These are phyloP conservation scores for Anacardium occidentale DNA, from an alignment of 345 rosid species.

Conservation along the genomic window DNA sequence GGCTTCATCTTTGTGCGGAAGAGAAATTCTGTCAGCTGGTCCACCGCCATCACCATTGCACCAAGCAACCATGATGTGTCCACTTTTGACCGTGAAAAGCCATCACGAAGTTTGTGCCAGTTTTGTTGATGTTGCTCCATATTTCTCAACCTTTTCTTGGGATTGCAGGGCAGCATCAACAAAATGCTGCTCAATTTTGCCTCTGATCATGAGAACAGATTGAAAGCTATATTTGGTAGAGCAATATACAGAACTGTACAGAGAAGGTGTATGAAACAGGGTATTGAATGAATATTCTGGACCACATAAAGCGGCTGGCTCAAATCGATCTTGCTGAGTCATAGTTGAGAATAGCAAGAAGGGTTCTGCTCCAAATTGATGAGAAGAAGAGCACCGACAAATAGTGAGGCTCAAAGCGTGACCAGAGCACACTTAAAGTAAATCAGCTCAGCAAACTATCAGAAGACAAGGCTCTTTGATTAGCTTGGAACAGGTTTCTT, in stretches of 20 bases:
- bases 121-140: background rate
- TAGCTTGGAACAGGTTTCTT: background rate
- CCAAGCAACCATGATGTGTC: background rate
- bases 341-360: too few species aligned
- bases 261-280: background rate
- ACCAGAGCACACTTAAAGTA: conserved; percentile 76
- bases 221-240: background rate
- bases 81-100: background rate
- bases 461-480: background rate
- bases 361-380: conserved; percentile 45
- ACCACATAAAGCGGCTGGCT: conserved; percentile 24
- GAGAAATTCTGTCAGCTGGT: background rate
- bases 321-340: too few species aligned
- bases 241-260: conserved; percentile 8
- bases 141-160: background rate
- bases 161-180: background rate
- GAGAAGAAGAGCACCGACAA: conserved; percentile 47
- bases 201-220: background rate
- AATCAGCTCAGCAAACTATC: conserved; percentile 50
- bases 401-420: conserved; percentile 56
- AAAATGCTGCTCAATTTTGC: too few species aligned
- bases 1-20: background rate
- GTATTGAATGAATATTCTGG: background rate
- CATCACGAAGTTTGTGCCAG: background rate
- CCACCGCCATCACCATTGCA: background rate